Conservation (phyloP, 352 stramenopile species). For the Phytophthora fragariaefolia region DNA sequence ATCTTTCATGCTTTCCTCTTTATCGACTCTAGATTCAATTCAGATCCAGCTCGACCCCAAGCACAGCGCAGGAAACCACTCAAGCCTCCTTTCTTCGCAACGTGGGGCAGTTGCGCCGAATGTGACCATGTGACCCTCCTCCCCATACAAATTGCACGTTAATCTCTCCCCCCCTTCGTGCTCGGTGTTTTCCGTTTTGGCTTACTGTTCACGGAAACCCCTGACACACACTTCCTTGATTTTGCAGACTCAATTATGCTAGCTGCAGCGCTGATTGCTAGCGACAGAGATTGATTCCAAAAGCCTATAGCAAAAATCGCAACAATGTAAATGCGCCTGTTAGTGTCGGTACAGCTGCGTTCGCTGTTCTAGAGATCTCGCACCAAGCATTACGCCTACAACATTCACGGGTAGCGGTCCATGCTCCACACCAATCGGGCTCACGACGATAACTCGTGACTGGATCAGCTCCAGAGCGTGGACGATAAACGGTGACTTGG, state of each 20-base stretch:
- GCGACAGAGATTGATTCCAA: conserved; percentile 35
- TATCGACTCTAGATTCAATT: no score
- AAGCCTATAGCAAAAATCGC: conserved; percentile 19
- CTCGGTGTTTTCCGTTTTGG: not conserved
- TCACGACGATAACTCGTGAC: conserved; percentile 37
- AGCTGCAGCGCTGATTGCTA: conserved; percentile 24
- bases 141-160: conserved; percentile 25
- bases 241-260: conserved; percentile 1
- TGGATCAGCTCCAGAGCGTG: conserved; percentile 32
- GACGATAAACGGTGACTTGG: conserved; percentile 34
- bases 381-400: conserved; percentile 38
- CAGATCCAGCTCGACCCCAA: no score
- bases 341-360: not conserved
- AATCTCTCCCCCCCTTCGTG: conserved; percentile 1
- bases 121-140: conserved; percentile 27
- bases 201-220: not conserved
- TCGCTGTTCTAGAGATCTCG: not conserved
- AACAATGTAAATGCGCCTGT: not conserved
- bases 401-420: conserved; percentile 39
- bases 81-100: conserved; percentile 13
- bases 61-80: not conserved
- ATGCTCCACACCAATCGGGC: conserved; percentile 35
- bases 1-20: not conserved
- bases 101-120: conserved; percentile 19
- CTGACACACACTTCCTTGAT: not conserved